Evolutionary conservation across 2,329 filamentous ascomycete genomes (phyloP), one percentile per base, ranked within the genome.

Genomic region (Fusarium chaquense): DNA sequence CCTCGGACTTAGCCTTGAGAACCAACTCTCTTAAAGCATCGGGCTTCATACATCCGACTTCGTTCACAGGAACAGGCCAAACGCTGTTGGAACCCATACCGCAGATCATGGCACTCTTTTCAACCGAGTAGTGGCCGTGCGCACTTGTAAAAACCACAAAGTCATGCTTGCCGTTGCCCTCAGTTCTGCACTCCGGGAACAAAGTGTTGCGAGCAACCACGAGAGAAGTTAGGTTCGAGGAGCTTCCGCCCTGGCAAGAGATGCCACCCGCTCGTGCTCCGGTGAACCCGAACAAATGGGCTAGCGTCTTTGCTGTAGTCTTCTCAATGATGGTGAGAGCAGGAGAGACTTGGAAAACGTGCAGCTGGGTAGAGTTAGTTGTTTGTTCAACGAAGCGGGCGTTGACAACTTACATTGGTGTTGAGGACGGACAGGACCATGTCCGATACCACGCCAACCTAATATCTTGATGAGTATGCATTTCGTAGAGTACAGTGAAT

Each of bases 271-370:
- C 78, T 87, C 90, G 65, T 83, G 89, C 87, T 0, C 91, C 91
- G 7, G 79, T 84, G 76, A 97, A 89, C 8, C 93, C 93, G 75
- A 97, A 97, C 24, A 94, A 84, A 4, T 83, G 81, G 2, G 95
- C 95, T 22, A 99, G 84, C 2, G 87, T 85, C 41, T 86, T 86
- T 15, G 91, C 88, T 0, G 93, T 97, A 54, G 88, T 86, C 79
- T 97, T 98, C 80, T 98, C 96, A 67, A 98, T 89, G 10, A 97
- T 80, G 0, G 93, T 93, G 51, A 98, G 83, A 10, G 92, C 94
- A 0, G 96, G 96, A 0, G 95, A 97, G 60, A 97, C 94, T 81
- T 95, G 91, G 82, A 94, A 98, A 65, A 98, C 93, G 79, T 98
- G 96, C 44, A 75, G 52, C 74, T 76, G 32, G 7, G 18, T 22